Base-by-base conservation (phyloP, 257 asterid genomes). In the Lantana camara region DNA sequence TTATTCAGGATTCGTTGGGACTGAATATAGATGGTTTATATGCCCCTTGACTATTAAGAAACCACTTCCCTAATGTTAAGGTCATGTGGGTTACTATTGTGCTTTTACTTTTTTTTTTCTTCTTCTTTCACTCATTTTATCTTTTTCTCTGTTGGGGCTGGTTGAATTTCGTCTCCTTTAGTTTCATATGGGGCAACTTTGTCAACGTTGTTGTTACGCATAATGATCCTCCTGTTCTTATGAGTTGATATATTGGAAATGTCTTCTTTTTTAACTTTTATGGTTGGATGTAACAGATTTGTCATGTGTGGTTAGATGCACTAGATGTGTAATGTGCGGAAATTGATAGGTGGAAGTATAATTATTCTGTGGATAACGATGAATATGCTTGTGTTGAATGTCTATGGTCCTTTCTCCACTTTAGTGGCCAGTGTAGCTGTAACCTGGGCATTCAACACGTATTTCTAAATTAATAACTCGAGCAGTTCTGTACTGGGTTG, bases 41-140 rank as follows among this genome's bases (percentile, higher is more conserved):
- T 35, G 40, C 40, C 46, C 66, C 76, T 77, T 57, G 61, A 65
- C 73, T 54, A 21, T 59, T 58, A 21, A 66, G 66, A 34, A 22
- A 60, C 63, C 41, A 60, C 57, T 35, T 57, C 51, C 58, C 44
- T 64, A 4, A 45, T 58, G 19, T 35, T 51, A 22, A 54, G 50
- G 15, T 58, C 16, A 19, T 57, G 29, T 58, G 51, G 58, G 57
- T 41, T 60, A 34, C 60, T 38, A 5, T 53, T 30, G 46, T 60
- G 56, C 20, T 66, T 52, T 57, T 23, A n/a, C 27, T 54, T 4
- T 21, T 9, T 2, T 54, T 4, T 21, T 9, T 2, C 38, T 24
- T 23, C 35, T 10, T 5, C 15, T 53, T 42, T 30, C 40, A 14
- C 20, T 35, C 20, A 9, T 61, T 46, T 27, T 17, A 45, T 29